A percentile compares a stretch with the other conserved stretches of the same genome.
Conservation (phyloP, 192 early-diverging fungal species). For the Umbelopsis sp. region DNA sequence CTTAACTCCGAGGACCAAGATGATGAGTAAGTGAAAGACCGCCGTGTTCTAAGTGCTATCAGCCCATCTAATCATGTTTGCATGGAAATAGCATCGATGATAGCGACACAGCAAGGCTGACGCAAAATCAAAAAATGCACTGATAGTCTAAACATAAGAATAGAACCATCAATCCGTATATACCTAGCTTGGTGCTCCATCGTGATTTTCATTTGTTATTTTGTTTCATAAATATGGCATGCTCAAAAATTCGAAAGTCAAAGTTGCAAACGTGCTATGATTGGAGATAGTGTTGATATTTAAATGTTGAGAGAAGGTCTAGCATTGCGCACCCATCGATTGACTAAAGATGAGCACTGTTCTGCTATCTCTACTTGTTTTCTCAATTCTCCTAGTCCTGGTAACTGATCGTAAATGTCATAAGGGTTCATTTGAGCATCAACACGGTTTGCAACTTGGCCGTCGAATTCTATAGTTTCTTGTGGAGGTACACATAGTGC, state of each 20-base stretch:
- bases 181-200: conserved; percentile 1
- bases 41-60: neutral
- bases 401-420: neutral
- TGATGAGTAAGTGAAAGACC: conserved; percentile 35
- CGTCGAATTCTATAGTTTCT: neutral
- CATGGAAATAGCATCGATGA: conserved; percentile 26
- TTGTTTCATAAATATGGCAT: too few relatives aligned
- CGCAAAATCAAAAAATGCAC: neutral
- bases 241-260: too few relatives aligned
- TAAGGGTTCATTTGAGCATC: neutral
- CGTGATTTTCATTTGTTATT: too few relatives aligned
- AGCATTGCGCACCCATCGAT: neutral
- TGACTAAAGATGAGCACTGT: conserved; percentile 1
- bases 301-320: neutral
- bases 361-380: neutral
- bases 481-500: neutral
- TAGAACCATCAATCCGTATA: neutral
- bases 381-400: neutral
- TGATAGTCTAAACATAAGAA: neutral
- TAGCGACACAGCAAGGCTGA: conserved; percentile 24
- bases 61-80: conserved; percentile 8
- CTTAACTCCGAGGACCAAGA: conserved; percentile 38
- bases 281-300: neutral
- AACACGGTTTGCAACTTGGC: neutral
- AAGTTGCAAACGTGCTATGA: neutral